Base-by-base conservation (phyloP, 2,329 filamentous ascomycete species). In the Gremmenia infestans region DNA sequence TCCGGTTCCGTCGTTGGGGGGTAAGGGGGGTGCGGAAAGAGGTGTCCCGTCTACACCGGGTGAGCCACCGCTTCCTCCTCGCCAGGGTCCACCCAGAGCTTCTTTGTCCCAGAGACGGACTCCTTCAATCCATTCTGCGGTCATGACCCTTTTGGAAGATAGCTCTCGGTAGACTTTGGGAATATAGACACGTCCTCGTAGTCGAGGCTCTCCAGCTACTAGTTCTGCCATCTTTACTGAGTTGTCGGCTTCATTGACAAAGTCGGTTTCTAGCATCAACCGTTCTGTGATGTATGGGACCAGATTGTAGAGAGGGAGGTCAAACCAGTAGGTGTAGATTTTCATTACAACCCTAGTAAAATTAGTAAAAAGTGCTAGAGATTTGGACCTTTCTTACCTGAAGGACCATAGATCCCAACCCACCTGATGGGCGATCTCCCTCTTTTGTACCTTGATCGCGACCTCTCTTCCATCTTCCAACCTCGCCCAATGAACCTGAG, bases 71-170 rank as follows among this genome's bases (percentile, higher is more conserved):
- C 85, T 82, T 6, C 89, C 88, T 22, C 91, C 92, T 39, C 85
- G 74, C 93, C 94, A 97, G 4, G 81, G 78, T 2, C 80, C 80
- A 0, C 84, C 88, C 68, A 97, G 86, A 52, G 87, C 80, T 55
- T 89, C 85, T 71, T 95, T 95, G 67, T 97, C 93, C 91, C 92
- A 96, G 2, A 99, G 78, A 1, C 92, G 82, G 2, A 96, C 85
- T 6, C 94, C 94, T 72, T 99, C 94, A 57, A 99, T 95, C 94
- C 94, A 99, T 71, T 99, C 94, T 0, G 93, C 91, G 0, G 92
- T 95, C 77, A 99, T 87, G 49, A 99, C 85, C 39, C 94, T 82
- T 68, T 80, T 88, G 15, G 88, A 91, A 52, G 85, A 91, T 28
- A 97, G 80, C 58, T 96, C 91, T 4, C 85, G 78, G 70, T 95